Evolutionary conservation across 805 yeast genomes (phyloP).

Genomic region (Yarrowia deformans): DNA sequence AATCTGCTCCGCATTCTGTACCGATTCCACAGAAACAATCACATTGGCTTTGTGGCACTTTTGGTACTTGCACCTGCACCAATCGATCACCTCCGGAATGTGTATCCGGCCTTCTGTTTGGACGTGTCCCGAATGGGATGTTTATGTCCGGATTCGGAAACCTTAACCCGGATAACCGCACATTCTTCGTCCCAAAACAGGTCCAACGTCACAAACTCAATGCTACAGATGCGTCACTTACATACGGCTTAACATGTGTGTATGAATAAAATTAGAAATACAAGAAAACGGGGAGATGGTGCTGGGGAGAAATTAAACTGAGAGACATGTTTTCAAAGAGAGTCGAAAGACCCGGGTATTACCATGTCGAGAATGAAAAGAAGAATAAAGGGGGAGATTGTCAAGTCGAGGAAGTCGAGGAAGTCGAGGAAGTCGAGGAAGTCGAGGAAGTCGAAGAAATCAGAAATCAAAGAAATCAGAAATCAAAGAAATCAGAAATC

Average conservation of each 20-base stretch:
- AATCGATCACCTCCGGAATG: too few relatives aligned
- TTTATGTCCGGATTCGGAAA: slow-evolving; percentile 8
- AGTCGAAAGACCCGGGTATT: neutral
- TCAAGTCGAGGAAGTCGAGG: too few relatives aligned
- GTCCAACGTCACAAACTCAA: neutral
- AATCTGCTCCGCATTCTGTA: too few relatives aligned
- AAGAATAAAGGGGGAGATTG: neutral
- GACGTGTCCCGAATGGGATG: slow-evolving; percentile 18
- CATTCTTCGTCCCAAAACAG: slow-evolving; percentile 18
- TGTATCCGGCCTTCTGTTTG: slow-evolving; percentile 1
- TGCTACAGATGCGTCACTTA: neutral
- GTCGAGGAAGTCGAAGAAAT: too few relatives aligned
- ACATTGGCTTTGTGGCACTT: too few relatives aligned
- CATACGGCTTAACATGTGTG: slow-evolving; percentile 17
- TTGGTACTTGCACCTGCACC: too few relatives aligned
- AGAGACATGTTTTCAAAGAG: slow-evolving; percentile 5
- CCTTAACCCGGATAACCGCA: neutral
- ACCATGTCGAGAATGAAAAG: slow-evolving; percentile 9
- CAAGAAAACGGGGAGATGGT: slow-evolving; percentile 5
- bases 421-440: too few relatives aligned
- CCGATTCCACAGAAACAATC: too few relatives aligned
- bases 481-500: too few relatives aligned
- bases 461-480: too few relatives aligned
- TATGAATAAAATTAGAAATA: slow-evolving; percentile 32
- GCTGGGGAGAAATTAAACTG: slow-evolving; percentile 19